Base-by-base conservation (phyloP, 352 stramenopile genomes). In the Phytophthora boehmeriae region DNA sequence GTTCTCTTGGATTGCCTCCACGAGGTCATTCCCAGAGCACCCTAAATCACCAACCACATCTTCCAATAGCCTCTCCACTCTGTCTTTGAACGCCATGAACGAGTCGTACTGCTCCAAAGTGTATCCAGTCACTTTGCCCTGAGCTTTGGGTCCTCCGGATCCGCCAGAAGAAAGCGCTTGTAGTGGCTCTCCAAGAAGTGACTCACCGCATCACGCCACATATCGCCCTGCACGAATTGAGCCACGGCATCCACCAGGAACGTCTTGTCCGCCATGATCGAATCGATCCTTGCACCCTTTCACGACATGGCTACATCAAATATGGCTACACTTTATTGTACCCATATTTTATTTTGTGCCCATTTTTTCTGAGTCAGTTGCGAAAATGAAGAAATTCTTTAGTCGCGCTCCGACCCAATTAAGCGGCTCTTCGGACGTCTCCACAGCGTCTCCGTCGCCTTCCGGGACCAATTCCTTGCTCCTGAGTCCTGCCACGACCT, bases 201-300 rank as follows among this genome's bases (percentile, higher is more conserved):
- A 1, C 56, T 73, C 17, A 93, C 66, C 0, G 67, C 57, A 27
- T 88, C 63, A 8, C 80, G 66, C 84, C 84, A 92, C 48, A 6
- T 43, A 9, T 50, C 57, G 19, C 76, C 79, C 63, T 90, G 73
- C 34, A 93, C 55, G 52, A 90, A 93, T 63, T 93, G 75, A 49
- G 75, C 77, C 28, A 90, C 75, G 0, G 82, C 84, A 53, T 92
- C 84, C 43, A 93, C 64, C 32, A 93, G 60, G 58, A 93, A 93
- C 14, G 81, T 77, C 41, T 87, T 89, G n/a, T 82, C 70, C 20
- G 16, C 41, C 53, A 67, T 66, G 30, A 17, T 22, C n/a, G 49
- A 50, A 19, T 32, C 13, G 36, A 62, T 13, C 1, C 34, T 51
- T 14, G 61, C 61, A 50, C 61, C 55, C 28, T 45, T 71, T 71